Conservation (phyloP, 169 alveolate genomes). For the Cryptosporidium tyzzeri region DNA sequence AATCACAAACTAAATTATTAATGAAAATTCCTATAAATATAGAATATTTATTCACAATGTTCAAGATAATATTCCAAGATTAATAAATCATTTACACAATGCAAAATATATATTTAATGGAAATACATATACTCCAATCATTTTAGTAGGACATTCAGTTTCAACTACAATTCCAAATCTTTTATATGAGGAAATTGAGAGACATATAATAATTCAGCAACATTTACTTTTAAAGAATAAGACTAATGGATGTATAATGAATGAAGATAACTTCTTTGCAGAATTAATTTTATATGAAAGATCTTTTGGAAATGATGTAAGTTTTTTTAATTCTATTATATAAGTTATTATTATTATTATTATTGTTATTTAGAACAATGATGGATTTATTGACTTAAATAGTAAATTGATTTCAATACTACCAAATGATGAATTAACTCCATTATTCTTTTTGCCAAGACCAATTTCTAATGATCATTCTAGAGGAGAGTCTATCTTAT, state of each 20-base stretch:
- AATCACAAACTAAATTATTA: no score
- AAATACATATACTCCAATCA: conserved; percentile 4
- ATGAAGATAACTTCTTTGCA: conserved; percentile 51
- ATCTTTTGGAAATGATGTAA: conserved; percentile 64
- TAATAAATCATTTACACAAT: conserved; percentile 6
- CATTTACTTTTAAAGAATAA: conserved; percentile 16
- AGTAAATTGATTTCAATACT: conserved; percentile 42
- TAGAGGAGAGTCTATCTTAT: conserved; percentile 40
- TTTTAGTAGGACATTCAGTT: conserved; percentile 20
- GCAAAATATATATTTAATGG: conserved; percentile 49
- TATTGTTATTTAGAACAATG: conserved; percentile 7
- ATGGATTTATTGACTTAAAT: conserved; percentile 64
- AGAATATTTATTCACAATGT: conserved; percentile 58
- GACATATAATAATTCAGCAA: conserved; percentile 42
- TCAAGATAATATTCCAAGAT: conserved; percentile 22
- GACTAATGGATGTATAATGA: conserved; percentile 6
- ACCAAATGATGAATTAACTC: conserved; percentile 49
- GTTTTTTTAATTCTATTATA: conserved; percentile 1
- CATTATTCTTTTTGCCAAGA: conserved; percentile 68
- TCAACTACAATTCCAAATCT: conserved; percentile 17
- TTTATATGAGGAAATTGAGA: conserved; percentile 47
- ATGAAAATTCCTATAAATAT: background rate
- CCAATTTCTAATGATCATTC: conserved; percentile 43
- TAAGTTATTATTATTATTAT: background rate
- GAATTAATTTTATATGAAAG: conserved; percentile 59